Conservation (phyloP, 2,329 filamentous ascomycete species). For the Aspergillus transmontanensis region DNA sequence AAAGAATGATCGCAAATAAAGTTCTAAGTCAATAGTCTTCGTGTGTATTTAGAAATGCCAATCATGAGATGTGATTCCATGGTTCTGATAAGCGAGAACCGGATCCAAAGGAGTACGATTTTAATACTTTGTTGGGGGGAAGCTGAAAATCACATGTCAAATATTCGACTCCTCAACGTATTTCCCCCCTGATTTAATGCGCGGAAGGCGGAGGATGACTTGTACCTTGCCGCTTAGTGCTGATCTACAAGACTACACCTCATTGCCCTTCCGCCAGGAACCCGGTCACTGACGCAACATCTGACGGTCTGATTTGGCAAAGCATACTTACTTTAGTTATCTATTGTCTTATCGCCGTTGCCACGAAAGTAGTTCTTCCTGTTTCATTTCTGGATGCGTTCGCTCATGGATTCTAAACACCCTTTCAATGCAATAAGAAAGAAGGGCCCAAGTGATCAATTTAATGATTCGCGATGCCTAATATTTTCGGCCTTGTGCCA, state of each 20-base stretch:
- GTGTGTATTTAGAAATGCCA: not conserved
- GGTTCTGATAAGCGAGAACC: not conserved
- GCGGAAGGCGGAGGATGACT: not conserved
- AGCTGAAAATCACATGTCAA: slow-evolving; percentile 23
- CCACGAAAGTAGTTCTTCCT: not conserved
- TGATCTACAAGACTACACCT: slow-evolving; percentile 9
- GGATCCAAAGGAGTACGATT: not conserved
- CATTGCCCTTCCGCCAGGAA: slow-evolving; percentile 9
- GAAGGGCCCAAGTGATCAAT: not conserved
- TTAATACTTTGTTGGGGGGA: slow-evolving; percentile 16
- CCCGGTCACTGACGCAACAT: slow-evolving; percentile 13
- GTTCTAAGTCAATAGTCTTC: not conserved
- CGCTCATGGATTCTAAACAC: slow-evolving; percentile 9
- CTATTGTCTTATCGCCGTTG: slow-evolving; percentile 2
- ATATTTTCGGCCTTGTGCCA: slow-evolving; percentile 20
- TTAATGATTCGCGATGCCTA: slow-evolving; percentile 22
- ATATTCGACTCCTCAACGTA: slow-evolving; percentile 3
- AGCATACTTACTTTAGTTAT: not conserved
- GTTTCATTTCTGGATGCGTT: not conserved
- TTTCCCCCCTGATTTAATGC: not conserved
- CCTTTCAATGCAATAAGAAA: not conserved
- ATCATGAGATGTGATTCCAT: not conserved
- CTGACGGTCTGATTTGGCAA: slow-evolving; percentile 4
- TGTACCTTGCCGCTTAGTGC: slow-evolving; percentile 5
- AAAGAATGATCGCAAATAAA: not conserved